Conservation (phyloP, 2,329 filamentous ascomycete species). For the Fonsecaea pedrosoi region DNA sequence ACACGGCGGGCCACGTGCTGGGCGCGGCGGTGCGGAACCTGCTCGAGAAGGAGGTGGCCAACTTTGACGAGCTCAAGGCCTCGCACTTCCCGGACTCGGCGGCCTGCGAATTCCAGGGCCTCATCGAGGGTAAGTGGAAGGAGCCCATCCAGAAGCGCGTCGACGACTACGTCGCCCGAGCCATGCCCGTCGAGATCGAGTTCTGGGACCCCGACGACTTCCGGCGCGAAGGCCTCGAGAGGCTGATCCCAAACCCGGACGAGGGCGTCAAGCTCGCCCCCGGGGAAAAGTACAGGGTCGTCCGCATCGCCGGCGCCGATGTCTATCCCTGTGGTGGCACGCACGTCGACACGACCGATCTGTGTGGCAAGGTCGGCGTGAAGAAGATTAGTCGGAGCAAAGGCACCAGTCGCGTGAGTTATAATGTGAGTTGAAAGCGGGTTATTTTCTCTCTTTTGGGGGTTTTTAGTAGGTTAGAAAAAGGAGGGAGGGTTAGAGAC, state of each 20-base stretch:
- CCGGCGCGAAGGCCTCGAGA: conserved; percentile 58
- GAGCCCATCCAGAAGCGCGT: conserved; percentile 66
- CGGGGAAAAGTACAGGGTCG: conserved; percentile 67
- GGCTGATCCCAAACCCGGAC: conserved; percentile 56
- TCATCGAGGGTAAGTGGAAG: conserved; percentile 70
- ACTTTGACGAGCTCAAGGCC: conserved; percentile 72
- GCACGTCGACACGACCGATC: conserved; percentile 67
- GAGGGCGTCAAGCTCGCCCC: conserved; percentile 53
- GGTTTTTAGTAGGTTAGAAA: too few species aligned
- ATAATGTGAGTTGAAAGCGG: conserved; percentile 43
- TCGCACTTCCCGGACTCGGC: conserved; percentile 73
- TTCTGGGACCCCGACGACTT: conserved; percentile 74
- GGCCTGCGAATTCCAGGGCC: conserved; percentile 70
- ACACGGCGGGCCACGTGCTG: conserved; percentile 76
- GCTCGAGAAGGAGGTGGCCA: conserved; percentile 58
- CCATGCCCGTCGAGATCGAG: conserved; percentile 67
- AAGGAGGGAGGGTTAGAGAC: too few species aligned
- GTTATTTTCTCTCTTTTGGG: too few species aligned
- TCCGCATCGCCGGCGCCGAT: conserved; percentile 71
- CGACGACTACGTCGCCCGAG: conserved; percentile 63
- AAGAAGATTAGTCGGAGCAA: conserved; percentile 72
- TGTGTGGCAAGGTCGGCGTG: conserved; percentile 67
- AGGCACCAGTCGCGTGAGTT: conserved; percentile 65
- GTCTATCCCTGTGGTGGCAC: conserved; percentile 78
- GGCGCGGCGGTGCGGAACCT: conserved; percentile 70